Evolutionary conservation across 2,329 filamentous ascomycete genomes (phyloP), one percentile per base, ranked within the genome.

Genomic region (Chaetomiaceae sp.): DNA sequence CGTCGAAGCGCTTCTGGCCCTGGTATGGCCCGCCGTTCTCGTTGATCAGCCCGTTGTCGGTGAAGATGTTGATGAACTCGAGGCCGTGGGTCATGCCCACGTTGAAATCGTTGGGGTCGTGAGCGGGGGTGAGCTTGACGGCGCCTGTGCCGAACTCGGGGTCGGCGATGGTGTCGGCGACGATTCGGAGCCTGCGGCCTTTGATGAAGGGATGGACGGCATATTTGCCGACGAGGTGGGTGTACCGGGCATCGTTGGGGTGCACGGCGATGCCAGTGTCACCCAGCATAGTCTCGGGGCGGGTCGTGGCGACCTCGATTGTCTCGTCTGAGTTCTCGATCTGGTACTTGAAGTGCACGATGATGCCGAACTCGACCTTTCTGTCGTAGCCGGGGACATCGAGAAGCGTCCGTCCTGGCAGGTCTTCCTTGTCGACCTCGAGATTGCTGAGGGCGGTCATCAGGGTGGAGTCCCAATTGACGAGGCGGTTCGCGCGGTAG

Each of bases 331-430:
- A 82, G 54, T 87, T 90, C 64, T 95, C 88, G 55, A 97, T 88
- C 44, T 84, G 82, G 69, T 97, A 95, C 71, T 91, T 88, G 83
- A 96, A 95, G 75, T 95, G 86, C 50, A 91, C 87, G 59, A 87
- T 82, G 55, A 95, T 85, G 48, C 92, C 92, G 62, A 97, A 97
- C 71, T 97, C 92, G 58, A 97, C 87, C 81, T 96, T 96, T 73
- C 88, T 89, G 48, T 95, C 88, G 68, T 97, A 97, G 4, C 90
- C 91, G n/a, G 92, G 92, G 7, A 97, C 91, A 61, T 91, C 87
- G 2, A 97, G 78, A 52, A 96, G 78, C 2, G 91, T 96, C 46
- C 90, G 83, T 20, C 92, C 92, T 31, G 84, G 75, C 45, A 97
- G 77, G 61, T 97, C 91, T 75, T 92, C 94, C 75, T 91, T 95